phyloP scores from a whole-genome alignment of 2,329 filamentous ascomycete genomes.

The Monosporascus sp. region DNA sequence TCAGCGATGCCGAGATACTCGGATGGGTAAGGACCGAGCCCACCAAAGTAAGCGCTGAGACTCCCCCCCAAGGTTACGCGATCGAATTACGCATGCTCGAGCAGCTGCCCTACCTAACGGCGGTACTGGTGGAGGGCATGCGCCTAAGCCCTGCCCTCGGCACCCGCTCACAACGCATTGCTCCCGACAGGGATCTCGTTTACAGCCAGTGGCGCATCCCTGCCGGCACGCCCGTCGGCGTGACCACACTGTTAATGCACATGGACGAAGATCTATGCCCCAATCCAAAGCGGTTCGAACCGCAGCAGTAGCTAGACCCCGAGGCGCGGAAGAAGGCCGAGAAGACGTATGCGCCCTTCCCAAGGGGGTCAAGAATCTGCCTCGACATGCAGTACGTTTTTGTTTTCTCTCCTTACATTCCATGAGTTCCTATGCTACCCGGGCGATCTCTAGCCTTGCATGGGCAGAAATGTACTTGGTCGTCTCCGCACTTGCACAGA shows the following conservation, averaged over 20 bases:
- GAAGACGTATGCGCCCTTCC: slow-evolving; percentile 16
- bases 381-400: slow-evolving; percentile 19
- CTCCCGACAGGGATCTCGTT: slow-evolving; percentile 22
- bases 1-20: slow-evolving; percentile 10
- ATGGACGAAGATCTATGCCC: slow-evolving; percentile 17
- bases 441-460: too few relatives aligned
- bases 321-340: slow-evolving; percentile 4
- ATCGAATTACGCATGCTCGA: slow-evolving; percentile 1
- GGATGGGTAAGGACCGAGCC: slow-evolving; percentile 3
- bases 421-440: too few relatives aligned
- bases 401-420: too few relatives aligned
- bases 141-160: slow-evolving; percentile 37
- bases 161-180: slow-evolving; percentile 35
- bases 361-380: slow-evolving; percentile 15
- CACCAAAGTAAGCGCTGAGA: neutral
- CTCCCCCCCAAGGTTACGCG: neutral
- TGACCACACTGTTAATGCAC: slow-evolving; percentile 20
- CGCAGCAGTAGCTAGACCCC: slow-evolving; percentile 19
- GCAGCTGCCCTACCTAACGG: slow-evolving; percentile 32
- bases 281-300: slow-evolving; percentile 13
- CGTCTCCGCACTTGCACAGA: too few relatives aligned
- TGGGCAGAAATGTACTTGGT: too few relatives aligned
- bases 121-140: slow-evolving; percentile 39
- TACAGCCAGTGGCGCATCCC: slow-evolving; percentile 16
- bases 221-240: slow-evolving; percentile 20